Evolutionary conservation across 371 early-diverging fungal species (phyloP).

Genomic region (Mortierella sp.): DNA sequence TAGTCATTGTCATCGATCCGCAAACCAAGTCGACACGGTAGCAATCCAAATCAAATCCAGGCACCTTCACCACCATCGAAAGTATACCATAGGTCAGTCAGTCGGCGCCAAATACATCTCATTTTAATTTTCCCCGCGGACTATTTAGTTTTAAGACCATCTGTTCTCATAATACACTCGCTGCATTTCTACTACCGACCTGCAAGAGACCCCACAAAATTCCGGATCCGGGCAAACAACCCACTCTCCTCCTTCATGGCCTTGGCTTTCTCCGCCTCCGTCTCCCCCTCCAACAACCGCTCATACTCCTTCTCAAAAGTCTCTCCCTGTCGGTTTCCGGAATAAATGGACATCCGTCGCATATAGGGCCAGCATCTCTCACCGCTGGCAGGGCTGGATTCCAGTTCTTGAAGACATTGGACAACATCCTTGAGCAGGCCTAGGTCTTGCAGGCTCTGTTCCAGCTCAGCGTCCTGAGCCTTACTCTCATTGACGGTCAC

Average conservation of each 20-base stretch:
- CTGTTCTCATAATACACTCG: no score
- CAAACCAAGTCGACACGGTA: no score
- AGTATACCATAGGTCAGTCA: no score
- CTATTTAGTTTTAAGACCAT: no score
- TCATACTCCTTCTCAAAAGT: neutral
- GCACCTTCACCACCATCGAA: no score
- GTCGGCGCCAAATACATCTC: no score
- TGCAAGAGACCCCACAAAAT: neutral
- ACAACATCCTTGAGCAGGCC: neutral
- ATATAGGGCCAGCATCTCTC: neutral
- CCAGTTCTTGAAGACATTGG: neutral
- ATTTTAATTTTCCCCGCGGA: no score
- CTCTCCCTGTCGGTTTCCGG: neutral
- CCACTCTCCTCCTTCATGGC: neutral
- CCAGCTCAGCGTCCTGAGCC: neutral
- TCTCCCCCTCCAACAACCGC: neutral
- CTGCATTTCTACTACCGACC: neutral
- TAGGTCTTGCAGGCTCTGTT: neutral
- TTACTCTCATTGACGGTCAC: neutral
- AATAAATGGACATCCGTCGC: neutral
- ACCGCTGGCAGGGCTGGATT: neutral
- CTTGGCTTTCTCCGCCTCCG: neutral
- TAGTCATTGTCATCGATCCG: no score
- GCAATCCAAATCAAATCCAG: no score
- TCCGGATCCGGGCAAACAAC: neutral